phyloP scores from a whole-genome alignment of 768 basidiomycete genomes.

The Suillus spraguei region DNA sequence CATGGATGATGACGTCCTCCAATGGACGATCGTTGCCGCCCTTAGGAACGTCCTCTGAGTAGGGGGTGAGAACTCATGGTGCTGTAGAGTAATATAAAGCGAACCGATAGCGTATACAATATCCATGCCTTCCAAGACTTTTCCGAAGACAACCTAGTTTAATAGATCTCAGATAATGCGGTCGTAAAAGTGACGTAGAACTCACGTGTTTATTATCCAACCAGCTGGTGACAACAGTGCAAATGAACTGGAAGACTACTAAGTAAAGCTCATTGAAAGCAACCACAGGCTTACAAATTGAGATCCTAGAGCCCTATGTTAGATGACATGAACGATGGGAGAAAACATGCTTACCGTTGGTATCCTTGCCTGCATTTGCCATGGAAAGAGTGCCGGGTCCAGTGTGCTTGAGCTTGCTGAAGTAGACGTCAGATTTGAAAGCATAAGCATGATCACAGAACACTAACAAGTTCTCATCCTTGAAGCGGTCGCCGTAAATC shows the following conservation, averaged over 20 bases:
- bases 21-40: conserved; percentile 69
- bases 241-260: conserved; percentile 72
- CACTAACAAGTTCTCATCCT: conserved; percentile 93
- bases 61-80: conserved; percentile 16
- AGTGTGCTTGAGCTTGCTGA: conserved; percentile 94
- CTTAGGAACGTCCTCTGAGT: conserved; percentile 74
- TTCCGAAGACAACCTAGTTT: conserved; percentile 86
- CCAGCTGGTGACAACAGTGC: conserved; percentile 86
- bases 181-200: not conserved
- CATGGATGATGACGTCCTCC: conserved; percentile 77
- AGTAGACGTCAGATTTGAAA: conserved; percentile 1
- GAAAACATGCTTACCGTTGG: conserved; percentile 65
- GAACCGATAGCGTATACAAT: conserved; percentile 75
- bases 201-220: conserved; percentile 87
- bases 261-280: not conserved
- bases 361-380: conserved; percentile 93
- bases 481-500: conserved; percentile 89
- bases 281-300: conserved; percentile 68
- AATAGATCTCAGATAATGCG: conserved; percentile 12
- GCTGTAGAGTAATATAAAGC: conserved; percentile 20
- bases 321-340: conserved; percentile 6
- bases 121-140: conserved; percentile 91
- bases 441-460: not conserved
- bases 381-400: conserved; percentile 87
- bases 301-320: conserved; percentile 54